A percentile compares a stretch with the other conserved stretches of the same genome.
Evolutionary conservation across 1,139 yeast genomes (phyloP).

Genomic region (Lodderomyces pseudojiufengensis): DNA sequence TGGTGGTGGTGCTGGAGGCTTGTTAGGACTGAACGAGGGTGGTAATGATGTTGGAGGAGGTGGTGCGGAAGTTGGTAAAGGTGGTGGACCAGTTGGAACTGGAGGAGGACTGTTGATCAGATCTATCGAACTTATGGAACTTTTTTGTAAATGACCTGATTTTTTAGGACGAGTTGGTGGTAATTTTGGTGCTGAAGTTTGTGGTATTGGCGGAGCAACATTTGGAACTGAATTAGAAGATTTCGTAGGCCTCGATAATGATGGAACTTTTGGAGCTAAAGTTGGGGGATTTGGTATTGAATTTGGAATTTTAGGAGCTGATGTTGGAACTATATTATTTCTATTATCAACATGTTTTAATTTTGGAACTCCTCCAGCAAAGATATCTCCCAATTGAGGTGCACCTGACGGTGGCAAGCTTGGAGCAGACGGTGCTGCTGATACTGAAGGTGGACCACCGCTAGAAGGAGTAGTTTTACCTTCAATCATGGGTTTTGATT

Average conservation of each 20-base stretch:
- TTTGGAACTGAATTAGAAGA: conserved; percentile 24
- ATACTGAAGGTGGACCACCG: conserved; percentile 11
- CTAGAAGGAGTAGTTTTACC: conserved; percentile 22
- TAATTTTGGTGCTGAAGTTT: conserved; percentile 22
- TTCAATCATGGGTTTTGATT: conserved; percentile 42
- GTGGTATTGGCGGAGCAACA: conserved; percentile 17
- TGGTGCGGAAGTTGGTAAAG: conserved; percentile 20
- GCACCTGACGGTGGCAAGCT: conserved; percentile 25
- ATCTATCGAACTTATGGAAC: conserved; percentile 19
- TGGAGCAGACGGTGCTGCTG: conserved; percentile 16
- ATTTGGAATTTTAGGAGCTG: conserved; percentile 17
- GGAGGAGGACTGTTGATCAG: conserved; percentile 16
- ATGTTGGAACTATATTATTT: conserved; percentile 31
- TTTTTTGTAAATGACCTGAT: conserved; percentile 27
- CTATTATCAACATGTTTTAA: conserved; percentile 55
- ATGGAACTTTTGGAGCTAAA: conserved; percentile 27
- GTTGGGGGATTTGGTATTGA: conserved; percentile 18
- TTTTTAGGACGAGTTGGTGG: conserved; percentile 32
- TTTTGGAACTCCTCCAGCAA: conserved; percentile 87
- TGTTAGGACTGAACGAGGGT: background rate
- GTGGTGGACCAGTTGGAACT: conserved; percentile 14
- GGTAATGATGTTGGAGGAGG: conserved; percentile 14
- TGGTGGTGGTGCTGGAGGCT: conserved; percentile 1
- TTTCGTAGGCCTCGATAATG: conserved; percentile 17
- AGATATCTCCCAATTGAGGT: conserved; percentile 71